phyloP scores from a whole-genome alignment of 495 filamentous ascomycete species.

The Daldinia loculata region DNA sequence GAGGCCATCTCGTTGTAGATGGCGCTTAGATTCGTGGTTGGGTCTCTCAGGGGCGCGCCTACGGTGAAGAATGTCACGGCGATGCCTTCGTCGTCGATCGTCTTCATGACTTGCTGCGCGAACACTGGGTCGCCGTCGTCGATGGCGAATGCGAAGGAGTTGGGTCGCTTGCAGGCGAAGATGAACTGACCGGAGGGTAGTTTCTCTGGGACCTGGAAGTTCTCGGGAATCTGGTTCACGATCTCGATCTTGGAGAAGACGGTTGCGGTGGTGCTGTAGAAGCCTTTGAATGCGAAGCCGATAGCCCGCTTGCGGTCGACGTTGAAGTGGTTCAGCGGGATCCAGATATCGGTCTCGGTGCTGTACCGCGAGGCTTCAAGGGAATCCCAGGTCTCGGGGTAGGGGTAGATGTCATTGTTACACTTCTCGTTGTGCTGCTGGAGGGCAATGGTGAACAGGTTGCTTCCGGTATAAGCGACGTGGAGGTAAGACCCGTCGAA shows the following conservation, averaged over 20 bases:
- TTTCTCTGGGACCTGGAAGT: constrained; percentile 66
- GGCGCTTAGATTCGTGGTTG: constrained; percentile 65
- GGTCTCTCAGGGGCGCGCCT: constrained; percentile 69
- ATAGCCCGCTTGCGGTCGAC: constrained; percentile 67
- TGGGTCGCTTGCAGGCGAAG: constrained; percentile 73
- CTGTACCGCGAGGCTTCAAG: constrained; percentile 74
- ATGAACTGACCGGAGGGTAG: constrained; percentile 68
- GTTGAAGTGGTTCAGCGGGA: constrained; percentile 77
- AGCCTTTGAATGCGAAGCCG: constrained; percentile 74
- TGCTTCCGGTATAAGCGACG: constrained; percentile 72
- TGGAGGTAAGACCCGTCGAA: constrained; percentile 73
- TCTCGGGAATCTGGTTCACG: constrained; percentile 60
- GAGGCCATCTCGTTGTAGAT: constrained; percentile 71
- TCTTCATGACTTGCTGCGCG: constrained; percentile 70
- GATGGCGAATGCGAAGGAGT: constrained; percentile 82
- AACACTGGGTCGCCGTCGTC: constrained; percentile 75
- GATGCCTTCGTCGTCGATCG: constrained; percentile 69
- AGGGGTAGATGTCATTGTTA: constrained; percentile 66
- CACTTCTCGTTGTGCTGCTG: constrained; percentile 77
- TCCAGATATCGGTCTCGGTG: constrained; percentile 69
- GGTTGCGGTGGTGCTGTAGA: constrained; percentile 65
- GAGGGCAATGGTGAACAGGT: constrained; percentile 72
- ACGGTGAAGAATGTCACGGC: constrained; percentile 84
- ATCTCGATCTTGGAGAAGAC: constrained; percentile 70
- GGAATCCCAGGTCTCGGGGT: constrained; percentile 77